phyloP scores from a whole-genome alignment of 2,329 filamentous ascomycete species.

The Thelonectria discophora region DNA sequence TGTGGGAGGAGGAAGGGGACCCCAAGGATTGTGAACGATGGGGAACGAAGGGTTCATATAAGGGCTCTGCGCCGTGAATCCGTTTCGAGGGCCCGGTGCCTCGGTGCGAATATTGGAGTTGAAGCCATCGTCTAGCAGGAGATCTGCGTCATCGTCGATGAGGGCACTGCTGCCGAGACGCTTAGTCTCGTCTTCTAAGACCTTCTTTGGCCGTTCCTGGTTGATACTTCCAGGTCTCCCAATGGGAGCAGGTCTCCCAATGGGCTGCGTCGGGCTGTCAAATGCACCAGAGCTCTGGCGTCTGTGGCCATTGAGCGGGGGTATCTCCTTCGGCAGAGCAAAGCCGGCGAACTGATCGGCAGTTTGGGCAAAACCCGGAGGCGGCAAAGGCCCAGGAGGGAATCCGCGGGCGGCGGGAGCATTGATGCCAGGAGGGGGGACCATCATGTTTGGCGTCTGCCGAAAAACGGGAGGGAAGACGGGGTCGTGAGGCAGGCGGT shows the following conservation, averaged over 20 bases:
- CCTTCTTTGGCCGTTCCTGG: slow-evolving; percentile 59
- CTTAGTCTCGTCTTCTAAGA: slow-evolving; percentile 75
- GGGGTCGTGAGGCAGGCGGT: slow-evolving; percentile 63
- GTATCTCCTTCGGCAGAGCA: slow-evolving; percentile 45
- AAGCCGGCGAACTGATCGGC: slow-evolving; percentile 47
- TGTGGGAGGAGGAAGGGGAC: slow-evolving; percentile 40
- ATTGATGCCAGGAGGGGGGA: slow-evolving; percentile 62
- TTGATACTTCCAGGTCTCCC: slow-evolving; percentile 84
- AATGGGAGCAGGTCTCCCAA: slow-evolving; percentile 85
- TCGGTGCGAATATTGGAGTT: slow-evolving; percentile 55
- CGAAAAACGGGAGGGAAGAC: slow-evolving; percentile 59
- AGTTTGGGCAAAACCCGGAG: slow-evolving; percentile 49
- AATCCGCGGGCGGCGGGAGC: slow-evolving; percentile 56
- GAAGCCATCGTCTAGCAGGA: slow-evolving; percentile 47
- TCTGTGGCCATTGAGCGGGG: slow-evolving; percentile 64
- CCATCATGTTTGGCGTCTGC: slow-evolving; percentile 56
- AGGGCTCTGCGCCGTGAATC: slow-evolving; percentile 51
- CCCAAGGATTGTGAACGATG: slow-evolving; percentile 54
- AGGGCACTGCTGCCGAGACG: slow-evolving; percentile 92
- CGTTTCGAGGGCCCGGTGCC: slow-evolving; percentile 57
- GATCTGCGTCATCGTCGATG: slow-evolving; percentile 80
- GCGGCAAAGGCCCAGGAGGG: slow-evolving; percentile 49
- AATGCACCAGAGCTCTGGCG: slow-evolving; percentile 78
- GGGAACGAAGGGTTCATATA: slow-evolving; percentile 55
- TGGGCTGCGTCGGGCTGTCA: slow-evolving; percentile 75